Evolutionary conservation across 148 eudicot species (phyloP).

Genomic region (Amaranthus hypochondriacus): DNA sequence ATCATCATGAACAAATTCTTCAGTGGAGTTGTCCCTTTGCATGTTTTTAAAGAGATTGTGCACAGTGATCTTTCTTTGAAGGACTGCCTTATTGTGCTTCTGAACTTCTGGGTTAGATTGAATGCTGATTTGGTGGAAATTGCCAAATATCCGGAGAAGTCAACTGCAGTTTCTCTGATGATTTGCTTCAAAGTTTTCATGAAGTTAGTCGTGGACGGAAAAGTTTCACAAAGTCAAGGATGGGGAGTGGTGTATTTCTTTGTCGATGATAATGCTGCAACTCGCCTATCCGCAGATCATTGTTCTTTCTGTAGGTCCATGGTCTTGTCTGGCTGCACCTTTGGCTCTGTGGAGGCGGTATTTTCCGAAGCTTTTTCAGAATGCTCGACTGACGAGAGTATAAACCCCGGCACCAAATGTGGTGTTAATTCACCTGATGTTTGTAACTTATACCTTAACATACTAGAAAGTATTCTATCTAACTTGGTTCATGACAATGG

Average conservation of each 20-base stretch:
- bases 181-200: slow-evolving; percentile 51
- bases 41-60: slow-evolving; percentile 26
- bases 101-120: slow-evolving; percentile 71
- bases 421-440: slow-evolving; percentile 41
- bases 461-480: slow-evolving; percentile 56
- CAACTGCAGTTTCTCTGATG: slow-evolving; percentile 37
- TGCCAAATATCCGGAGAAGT: slow-evolving; percentile 35
- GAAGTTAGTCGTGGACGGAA: slow-evolving; percentile 47
- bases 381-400: slow-evolving; percentile 29
- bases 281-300: slow-evolving; percentile 33
- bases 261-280: slow-evolving; percentile 34
- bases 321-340: slow-evolving; percentile 70
- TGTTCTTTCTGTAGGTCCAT: slow-evolving; percentile 66
- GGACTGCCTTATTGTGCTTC: slow-evolving; percentile 66
- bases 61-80: slow-evolving; percentile 40
- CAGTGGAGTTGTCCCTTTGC: slow-evolving; percentile 43
- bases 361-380: slow-evolving; percentile 46
- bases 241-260: slow-evolving; percentile 60
- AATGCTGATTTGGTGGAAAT: slow-evolving; percentile 58
- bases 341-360: slow-evolving; percentile 49
- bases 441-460: slow-evolving; percentile 49
- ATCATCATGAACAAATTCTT: slow-evolving; percentile 58
- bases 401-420: slow-evolving; percentile 19
- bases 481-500: slow-evolving; percentile 47
- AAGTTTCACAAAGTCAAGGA: slow-evolving; percentile 52